Conservation (phyloP, 2,329 filamentous ascomycete species). For the Colletotrichum australisinense region DNA sequence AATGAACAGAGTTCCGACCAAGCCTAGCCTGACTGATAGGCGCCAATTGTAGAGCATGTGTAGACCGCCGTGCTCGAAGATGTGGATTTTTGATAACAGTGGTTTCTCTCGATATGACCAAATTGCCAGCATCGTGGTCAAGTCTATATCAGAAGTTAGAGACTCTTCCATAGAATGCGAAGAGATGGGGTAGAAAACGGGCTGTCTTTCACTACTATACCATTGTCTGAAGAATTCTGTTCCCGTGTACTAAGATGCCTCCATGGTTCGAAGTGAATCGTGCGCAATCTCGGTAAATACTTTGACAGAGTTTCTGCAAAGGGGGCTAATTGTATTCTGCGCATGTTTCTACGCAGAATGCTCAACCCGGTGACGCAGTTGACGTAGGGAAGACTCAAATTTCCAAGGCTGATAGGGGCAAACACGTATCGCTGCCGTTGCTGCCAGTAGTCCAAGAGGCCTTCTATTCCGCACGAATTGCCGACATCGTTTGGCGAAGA, state of each 20-base stretch:
- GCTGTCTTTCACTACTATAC: background rate
- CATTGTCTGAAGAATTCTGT: background rate
- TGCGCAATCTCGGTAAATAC: background rate
- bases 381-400: too few species aligned
- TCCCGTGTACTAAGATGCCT: background rate
- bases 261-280: background rate
- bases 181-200: background rate
- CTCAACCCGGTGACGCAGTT: background rate
- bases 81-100: background rate
- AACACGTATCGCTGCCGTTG: background rate
- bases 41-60: background rate
- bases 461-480: background rate
- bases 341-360: background rate
- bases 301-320: background rate
- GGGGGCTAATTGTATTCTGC: background rate
- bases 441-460: background rate
- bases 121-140: background rate
- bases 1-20: background rate
- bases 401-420: too few species aligned
- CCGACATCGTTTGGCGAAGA: background rate
- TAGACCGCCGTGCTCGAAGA: background rate
- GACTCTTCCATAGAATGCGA: background rate
- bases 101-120: background rate
- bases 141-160: background rate
- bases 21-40: background rate